Base-by-base conservation (phyloP, 345 rosid genomes). In the Syzygium grande region DNA sequence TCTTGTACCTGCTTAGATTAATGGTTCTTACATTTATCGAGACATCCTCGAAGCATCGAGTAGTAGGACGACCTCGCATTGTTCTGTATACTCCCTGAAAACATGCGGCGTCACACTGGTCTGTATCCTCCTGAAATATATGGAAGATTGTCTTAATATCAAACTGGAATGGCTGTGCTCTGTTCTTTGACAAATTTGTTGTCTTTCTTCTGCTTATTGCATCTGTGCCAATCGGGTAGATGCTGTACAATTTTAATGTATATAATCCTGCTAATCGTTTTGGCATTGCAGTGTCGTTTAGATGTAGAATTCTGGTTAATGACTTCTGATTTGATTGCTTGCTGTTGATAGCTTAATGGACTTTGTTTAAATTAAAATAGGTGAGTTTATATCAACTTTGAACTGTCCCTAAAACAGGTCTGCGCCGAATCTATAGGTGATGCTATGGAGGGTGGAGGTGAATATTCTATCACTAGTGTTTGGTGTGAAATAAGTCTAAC, bases 1-100 rank as follows among this genome's bases (percentile, higher is more conserved):
- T 88, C 90, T 93, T 55, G 80, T 92, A 88, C 89, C 93, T 88
- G 94, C 95, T 87, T 95, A 85, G 91, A 88, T 87, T 79, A 86
- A 73, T 38, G 49, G 27, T 73, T 21, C 83, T 38, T 73, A 38
- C 27, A 25, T 73, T 13, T 73, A 38, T 73, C 4, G 0, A 38
- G 83, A 38, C 38, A 49, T 19, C 83, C 27, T 38, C 3, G 27
- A 73, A 38, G 49, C 49, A 73, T 73, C 27, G 4, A 34, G 49
- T 73, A 10, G 25, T 38, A 5, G 14, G 13, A 38, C 83, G 13
- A 38, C 83, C 83, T 38, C 9, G 12, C 25, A 19, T 10, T 73
- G 11, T 38, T 73, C 4, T 73, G 83, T 73, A 73, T 10, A 73
- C 49, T 9, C 49, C 49, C 83, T 7, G 22, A 10, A 41, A 73